Evolutionary conservation across 805 yeast genomes (phyloP), one percentile per base, ranked within the genome.

Genomic region (Nakazawaea holstii): DNA sequence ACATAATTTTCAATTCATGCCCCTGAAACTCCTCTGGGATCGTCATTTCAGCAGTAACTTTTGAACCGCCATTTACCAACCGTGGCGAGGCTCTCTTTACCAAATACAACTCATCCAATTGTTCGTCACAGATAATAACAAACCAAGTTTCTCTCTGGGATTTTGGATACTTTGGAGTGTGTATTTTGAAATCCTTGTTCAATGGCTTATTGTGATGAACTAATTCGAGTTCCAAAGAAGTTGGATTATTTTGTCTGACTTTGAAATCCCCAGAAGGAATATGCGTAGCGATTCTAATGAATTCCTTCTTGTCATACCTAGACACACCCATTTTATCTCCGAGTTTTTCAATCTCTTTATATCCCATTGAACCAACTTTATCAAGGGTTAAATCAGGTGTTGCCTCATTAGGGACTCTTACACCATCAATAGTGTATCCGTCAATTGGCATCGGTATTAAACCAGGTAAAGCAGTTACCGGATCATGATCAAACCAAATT

Each of bases 61-160:
- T 55, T 9, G 47, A 41, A 11, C 32, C 33, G 8, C 47, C 37
- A 8, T 49, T 42, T 3, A 65, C 51, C 9, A 54, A 50, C 42
- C 61, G 70, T 2, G 94, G 94, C 26, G 86, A 82, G 4, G 89
- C 84, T 57, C 98, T 78, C 58, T 87, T 88, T 39, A 92, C 67
- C 37, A 84, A 71, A 35, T 76, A 64, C 27, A 92, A 60, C 56
- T 82, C 87, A 39, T 74, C 74, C 2, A 64, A 68, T 6, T 67
- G 64, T 27, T 66, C 65, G 52, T 81, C 79, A 51, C 77, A 68
- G 8, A 82, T 55, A 41, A 92, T 76, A 8, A 82, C 76, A 62
- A 92, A 88, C 98, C 99, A 94, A 0, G 95, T 80, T 61, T 94
- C 98, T 58, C 89, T 83, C 65, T 94, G 99, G 2, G 82, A 71